Evolutionary conservation across 768 basidiomycete genomes (phyloP).

Genomic region (Imleria badia): DNA sequence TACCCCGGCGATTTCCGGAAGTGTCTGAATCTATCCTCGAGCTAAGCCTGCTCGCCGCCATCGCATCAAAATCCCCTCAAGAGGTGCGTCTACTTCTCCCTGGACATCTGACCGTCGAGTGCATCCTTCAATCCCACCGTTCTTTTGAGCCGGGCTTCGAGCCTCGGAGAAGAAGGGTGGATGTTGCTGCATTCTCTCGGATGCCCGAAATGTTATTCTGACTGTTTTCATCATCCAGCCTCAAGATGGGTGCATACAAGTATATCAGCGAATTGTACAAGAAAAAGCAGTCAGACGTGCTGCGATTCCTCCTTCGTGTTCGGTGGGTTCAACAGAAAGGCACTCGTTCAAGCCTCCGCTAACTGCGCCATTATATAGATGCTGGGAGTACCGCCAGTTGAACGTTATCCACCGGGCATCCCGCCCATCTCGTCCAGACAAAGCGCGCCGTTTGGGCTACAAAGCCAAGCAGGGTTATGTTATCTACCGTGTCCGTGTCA

Average conservation of each 20-base stretch:
- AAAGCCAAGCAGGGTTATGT: conserved; percentile 99
- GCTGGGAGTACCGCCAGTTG: conserved; percentile 99
- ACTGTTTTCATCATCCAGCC: conserved; percentile 29
- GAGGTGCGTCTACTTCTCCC: conserved; percentile 27
- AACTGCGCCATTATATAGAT: conserved; percentile 44
- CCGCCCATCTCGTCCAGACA: conserved; percentile 97
- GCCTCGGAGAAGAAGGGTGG: conserved; percentile 22
- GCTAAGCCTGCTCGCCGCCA: background rate
- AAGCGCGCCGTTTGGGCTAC: conserved; percentile 97
- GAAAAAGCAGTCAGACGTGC: conserved; percentile 97
- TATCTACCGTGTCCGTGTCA: conserved; percentile 95
- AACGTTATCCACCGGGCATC: conserved; percentile 98
- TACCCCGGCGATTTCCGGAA: conserved; percentile 20
- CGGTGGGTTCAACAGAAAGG: conserved; percentile 50
- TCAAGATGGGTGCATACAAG: conserved; percentile 91
- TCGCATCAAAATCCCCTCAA: conserved; percentile 25
- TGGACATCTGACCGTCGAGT: background rate
- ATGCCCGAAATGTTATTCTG: conserved; percentile 16
- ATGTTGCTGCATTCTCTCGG: conserved; percentile 16
- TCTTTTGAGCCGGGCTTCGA: conserved; percentile 1
- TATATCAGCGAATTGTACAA: conserved; percentile 98
- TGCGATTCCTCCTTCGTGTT: conserved; percentile 97
- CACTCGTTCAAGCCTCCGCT: background rate
- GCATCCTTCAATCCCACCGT: background rate
- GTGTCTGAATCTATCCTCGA: background rate